Base-by-base conservation (phyloP, 306 rosid species). In the Acacia crassicarpa region DNA sequence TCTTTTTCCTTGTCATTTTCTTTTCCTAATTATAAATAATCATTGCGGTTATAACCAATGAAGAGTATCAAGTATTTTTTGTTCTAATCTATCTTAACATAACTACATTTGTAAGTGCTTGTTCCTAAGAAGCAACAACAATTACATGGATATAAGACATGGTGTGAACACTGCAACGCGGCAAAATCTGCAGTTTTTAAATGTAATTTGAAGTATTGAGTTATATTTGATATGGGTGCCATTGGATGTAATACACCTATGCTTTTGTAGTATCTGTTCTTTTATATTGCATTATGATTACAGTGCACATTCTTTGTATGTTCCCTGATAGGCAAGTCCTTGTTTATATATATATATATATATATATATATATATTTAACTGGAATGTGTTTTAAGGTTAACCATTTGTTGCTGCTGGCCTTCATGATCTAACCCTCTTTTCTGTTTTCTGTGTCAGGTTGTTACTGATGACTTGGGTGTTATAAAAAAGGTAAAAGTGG, bases 391-490 rank as follows among this genome's bases (percentile, higher is more conserved):
- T 77, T 67, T 41, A 9, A 30, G 59, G 46, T 3, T 75, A 70
- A 59, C 38, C 58, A 38, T 17, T 66, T 41, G 46, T 71, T 61
- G 62, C 67, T 32, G 51, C 48, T 65, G 84, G 71, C 27, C 43
- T 76, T 2, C 66, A 20, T 77, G 51, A 14, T 83, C 70, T 82
- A 82, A 80, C 82, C 61, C 68, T 74, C 33, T 49, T 74, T 80
- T 80, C 22, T 19, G 49, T 23, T 17, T 79, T 61, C 58, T 83
- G 73, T 69, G 77, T 80, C 97, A 96, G 99, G 94, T 92, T 81
- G 73, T 96, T 69, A 88, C 92, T 88, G 95, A 92, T 77, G 99
- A 96, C 81, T 74, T 96, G 88, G 98, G 91, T 67, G 92, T 92
- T 67, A 82, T 95, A 72, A 93, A 93, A 89, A 92, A 93, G 99